phyloP scores from a whole-genome alignment of 176 grass and related monocot genomes.

The Oryza brachyantha region DNA sequence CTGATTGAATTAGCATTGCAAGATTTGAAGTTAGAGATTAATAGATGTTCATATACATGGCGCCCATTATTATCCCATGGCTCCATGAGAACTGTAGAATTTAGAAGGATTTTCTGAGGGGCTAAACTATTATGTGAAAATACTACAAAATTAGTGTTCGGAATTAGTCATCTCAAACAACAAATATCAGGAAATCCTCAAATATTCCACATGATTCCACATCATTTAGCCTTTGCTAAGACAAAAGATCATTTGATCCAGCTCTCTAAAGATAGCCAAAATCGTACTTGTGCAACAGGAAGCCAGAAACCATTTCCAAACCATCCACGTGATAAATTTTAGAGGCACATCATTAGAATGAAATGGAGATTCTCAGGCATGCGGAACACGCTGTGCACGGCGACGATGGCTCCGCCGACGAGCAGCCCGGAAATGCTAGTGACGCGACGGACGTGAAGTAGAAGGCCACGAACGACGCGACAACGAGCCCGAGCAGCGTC shows the following conservation, averaged over 20 bases:
- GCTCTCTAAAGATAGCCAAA: no score
- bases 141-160: no score
- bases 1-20: not conserved
- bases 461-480: slow-evolving; percentile 56
- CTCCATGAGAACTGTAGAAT: no score
- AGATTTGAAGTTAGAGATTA: not conserved
- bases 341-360: no score
- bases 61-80: not conserved
- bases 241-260: not conserved
- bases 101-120: no score
- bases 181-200: not conserved
- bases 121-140: no score
- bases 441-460: slow-evolving; percentile 88
- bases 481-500: slow-evolving; percentile 72
- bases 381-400: slow-evolving; percentile 69
- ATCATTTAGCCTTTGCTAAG: not conserved
- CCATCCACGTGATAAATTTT: not conserved
- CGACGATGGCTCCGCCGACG: slow-evolving; percentile 63
- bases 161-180: not conserved
- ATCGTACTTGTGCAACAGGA: not conserved
- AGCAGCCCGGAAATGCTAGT: slow-evolving; percentile 89
- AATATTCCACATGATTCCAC: not conserved
- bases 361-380: slow-evolving; percentile 82
- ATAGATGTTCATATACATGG: not conserved
- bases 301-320: not conserved